A percentile compares a stretch with the other conserved stretches of the same genome.
These are phyloP conservation scores for Chrysanthemum lavandulifolium DNA, from an alignment of 129 eudicot species.

Conservation along the genomic window DNA sequence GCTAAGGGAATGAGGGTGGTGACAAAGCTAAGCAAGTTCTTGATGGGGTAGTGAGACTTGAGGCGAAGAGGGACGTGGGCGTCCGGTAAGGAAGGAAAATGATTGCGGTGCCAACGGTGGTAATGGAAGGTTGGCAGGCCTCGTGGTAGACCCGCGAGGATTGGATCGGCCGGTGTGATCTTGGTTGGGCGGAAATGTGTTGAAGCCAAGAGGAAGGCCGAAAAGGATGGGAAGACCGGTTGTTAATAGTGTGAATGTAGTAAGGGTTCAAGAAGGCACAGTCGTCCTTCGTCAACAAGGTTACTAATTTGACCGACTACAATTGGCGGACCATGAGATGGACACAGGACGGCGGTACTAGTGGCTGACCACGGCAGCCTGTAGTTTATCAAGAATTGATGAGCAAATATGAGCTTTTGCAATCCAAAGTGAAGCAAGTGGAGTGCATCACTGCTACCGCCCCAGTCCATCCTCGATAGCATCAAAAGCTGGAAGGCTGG, in stretches of 20 bases:
- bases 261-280: conserved; percentile 43
- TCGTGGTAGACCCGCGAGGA: conserved; percentile 43
- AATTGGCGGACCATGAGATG: too few relatives aligned
- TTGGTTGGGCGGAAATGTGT: conserved; percentile 56
- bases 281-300: conserved; percentile 51
- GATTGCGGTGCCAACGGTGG: conserved; percentile 19
- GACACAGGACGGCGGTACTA: too few relatives aligned
- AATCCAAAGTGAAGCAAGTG: too few relatives aligned
- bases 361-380: too few relatives aligned
- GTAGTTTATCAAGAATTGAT: too few relatives aligned
- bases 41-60: conserved; percentile 14
- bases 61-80: conserved; percentile 32
- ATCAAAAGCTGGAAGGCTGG: too few relatives aligned
- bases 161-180: conserved; percentile 38
- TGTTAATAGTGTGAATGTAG: conserved; percentile 40
- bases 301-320: conserved; percentile 45
- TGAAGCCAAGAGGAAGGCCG: conserved; percentile 66
- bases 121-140: conserved; percentile 36
- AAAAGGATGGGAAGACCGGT: conserved; percentile 37
- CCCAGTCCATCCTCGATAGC: too few relatives aligned
- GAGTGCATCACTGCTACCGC: too few relatives aligned
- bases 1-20: conserved; percentile 1
- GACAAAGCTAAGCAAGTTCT: neutral
- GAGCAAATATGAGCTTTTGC: too few relatives aligned
- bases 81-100: conserved; percentile 34